Base-by-base conservation (phyloP, 768 basidiomycete species). In the Fomitopsis serialis region DNA sequence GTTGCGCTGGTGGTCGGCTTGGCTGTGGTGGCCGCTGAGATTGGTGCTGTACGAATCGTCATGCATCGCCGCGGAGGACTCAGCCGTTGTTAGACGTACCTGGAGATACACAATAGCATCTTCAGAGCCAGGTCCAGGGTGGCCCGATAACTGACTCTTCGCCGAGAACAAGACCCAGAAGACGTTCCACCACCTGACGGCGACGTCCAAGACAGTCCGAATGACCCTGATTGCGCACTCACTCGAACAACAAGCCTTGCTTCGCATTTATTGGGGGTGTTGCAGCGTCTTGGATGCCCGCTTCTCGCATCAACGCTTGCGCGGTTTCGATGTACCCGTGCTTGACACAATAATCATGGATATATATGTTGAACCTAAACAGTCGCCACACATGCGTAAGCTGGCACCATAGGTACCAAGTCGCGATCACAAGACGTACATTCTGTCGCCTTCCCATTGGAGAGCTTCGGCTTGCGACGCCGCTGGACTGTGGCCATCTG, bases 141-240 rank as follows among this genome's bases (percentile, higher is more conserved):
- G 37, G 6, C 13, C 37, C 15, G 37, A 40, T 40, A 19, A 11
- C 29, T 77, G 85, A 57, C 84, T 87, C 69, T 91, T 91, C 44
- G 89, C 87, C 12, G 83, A 82, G 65, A 91, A 92, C 15, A 91
- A 72, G 0, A 89, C 84, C 89, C 89, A 92, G 62, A 92, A 92
- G 22, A 92, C 89, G 59, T 82, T 87, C 89, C 89, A 92, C 89
- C 89, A 92, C 66, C 89, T 90, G 59, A 27, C 46, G 8, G 27
- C n/a, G 32, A 25, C 7, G 23, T 34, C 13, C 35, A 42, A 34
- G 27, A 51, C 22, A 42, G 29, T 36, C 21, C 37, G 42, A 62
- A 42, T 45, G 22, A 44, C 37, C 37, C 37, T 19, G 19, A 4
- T 7, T 19, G 27, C 21, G 29, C 36, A 75, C 86, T 48, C 62